Percentiles rank a stretch among this genome's conserved stretches.
phyloP scores from a whole-genome alignment of 2,329 filamentous ascomycete species.

The Fusarium irregulare region DNA sequence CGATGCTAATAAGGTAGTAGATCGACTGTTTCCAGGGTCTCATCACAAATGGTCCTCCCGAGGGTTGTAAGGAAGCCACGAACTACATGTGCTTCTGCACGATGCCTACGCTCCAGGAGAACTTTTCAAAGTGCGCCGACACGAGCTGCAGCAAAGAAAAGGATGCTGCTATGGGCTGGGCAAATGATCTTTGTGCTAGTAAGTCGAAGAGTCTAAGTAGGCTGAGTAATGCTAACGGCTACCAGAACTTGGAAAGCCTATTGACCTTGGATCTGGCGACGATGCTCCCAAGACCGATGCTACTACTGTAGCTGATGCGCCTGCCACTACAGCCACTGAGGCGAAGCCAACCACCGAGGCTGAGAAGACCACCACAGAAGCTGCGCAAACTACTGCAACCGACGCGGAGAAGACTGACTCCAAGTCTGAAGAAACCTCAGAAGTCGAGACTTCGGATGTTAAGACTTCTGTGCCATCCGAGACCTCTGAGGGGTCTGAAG shows the following conservation, averaged over 20 bases:
- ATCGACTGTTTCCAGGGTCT: conserved; percentile 47
- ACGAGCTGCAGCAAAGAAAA: conserved; percentile 17
- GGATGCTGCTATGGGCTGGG: conserved; percentile 36
- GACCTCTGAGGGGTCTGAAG: background rate
- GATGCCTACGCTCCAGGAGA: conserved; percentile 36
- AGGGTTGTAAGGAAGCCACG: conserved; percentile 46
- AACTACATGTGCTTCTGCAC: conserved; percentile 50
- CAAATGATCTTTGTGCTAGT: conserved; percentile 50
- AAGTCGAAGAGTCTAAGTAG: background rate
- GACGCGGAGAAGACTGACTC: background rate
- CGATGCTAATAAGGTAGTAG: conserved; percentile 8
- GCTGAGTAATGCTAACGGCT: background rate
- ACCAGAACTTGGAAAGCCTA: conserved; percentile 29
- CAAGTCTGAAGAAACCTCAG: background rate
- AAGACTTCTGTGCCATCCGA: background rate
- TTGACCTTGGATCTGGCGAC: conserved; percentile 13
- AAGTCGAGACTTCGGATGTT: background rate
- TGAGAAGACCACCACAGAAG: background rate
- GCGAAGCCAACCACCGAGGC: conserved; percentile 2
- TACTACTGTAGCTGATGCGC: background rate
- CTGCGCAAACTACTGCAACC: background rate
- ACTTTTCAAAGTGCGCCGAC: conserved; percentile 42
- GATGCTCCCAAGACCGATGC: conserved; percentile 9
- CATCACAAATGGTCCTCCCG: conserved; percentile 45
- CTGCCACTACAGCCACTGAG: background rate